Conservation (phyloP, 495 filamentous ascomycete genomes). For the Tricharina praecox region DNA sequence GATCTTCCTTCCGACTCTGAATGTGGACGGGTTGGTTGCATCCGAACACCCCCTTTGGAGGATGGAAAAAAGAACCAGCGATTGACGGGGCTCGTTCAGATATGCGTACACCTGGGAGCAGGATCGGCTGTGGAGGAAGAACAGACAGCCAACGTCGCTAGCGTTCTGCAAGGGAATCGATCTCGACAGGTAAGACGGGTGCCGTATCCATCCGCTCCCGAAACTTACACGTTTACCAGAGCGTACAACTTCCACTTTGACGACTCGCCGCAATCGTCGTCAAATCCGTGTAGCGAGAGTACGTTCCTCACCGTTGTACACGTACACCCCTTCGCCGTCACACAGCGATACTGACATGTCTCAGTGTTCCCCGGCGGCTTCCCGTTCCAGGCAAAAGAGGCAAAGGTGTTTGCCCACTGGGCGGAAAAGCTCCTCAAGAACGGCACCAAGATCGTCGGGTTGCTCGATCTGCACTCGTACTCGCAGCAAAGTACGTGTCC, state of each 20-base stretch:
- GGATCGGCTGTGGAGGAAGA: conserved; percentile 92
- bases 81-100: no score
- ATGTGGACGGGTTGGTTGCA: conserved; percentile 94
- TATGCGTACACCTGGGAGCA: conserved; percentile 85
- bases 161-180: conserved; percentile 77
- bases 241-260: conserved; percentile 77
- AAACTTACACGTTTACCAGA: conserved; percentile 31
- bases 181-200: conserved; percentile 37
- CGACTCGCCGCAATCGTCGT: conserved; percentile 39
- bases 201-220: no score
- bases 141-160: conserved; percentile 66
- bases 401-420: conserved; percentile 62
- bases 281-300: conserved; percentile 81
- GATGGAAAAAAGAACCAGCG: no score
- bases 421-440: conserved; percentile 61
- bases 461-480: conserved; percentile 88
- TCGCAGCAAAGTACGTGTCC: conserved; percentile 49
- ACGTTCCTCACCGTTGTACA: conserved; percentile 10
- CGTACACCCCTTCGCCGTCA: no score
- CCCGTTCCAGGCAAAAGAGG: conserved; percentile 72
- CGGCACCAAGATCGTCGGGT: conserved; percentile 57
- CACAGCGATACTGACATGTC: not conserved
- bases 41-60: no score
- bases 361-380: conserved; percentile 56
- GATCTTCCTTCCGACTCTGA: conserved; percentile 75